Percentiles rank a stretch among this genome's conserved stretches.
phyloP scores from a whole-genome alignment of 441 rosid species.

The Croton setiger region DNA sequence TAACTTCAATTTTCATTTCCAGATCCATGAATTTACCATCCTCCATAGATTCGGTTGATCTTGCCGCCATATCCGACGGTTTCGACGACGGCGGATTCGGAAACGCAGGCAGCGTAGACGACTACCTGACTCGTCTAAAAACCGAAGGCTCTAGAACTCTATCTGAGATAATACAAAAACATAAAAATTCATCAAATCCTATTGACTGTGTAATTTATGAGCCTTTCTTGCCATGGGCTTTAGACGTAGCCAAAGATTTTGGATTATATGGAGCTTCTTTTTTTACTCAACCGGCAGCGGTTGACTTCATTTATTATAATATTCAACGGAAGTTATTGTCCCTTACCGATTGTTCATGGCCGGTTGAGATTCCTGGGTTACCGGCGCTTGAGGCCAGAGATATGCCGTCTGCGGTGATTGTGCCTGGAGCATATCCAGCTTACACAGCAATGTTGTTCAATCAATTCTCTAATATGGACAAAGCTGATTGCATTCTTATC shows the following conservation, averaged over 20 bases:
- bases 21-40: too few relatives aligned
- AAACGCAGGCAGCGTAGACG: background rate
- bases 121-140: constrained; percentile 8
- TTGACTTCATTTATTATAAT: constrained; percentile 24
- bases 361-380: constrained; percentile 19
- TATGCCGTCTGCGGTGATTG: background rate
- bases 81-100: constrained; percentile 16
- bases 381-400: constrained; percentile 23
- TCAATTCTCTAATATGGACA: constrained; percentile 23
- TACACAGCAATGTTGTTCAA: constrained; percentile 13
- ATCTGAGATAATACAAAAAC: constrained; percentile 1
- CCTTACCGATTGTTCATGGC: background rate
- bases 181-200: constrained; percentile 1
- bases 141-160: constrained; percentile 20
- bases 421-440: constrained; percentile 4
- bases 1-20: too few relatives aligned
- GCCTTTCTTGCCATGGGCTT: constrained; percentile 27
- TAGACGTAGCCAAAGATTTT: constrained; percentile 26
- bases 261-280: constrained; percentile 19
- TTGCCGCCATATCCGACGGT: constrained; percentile 30
- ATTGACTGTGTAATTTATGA: constrained; percentile 19
- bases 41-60: constrained; percentile 15
- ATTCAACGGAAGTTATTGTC: constrained; percentile 8
- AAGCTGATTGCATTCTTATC: constrained; percentile 28
- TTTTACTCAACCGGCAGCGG: constrained; percentile 25